phyloP scores from a whole-genome alignment of 2,329 filamentous ascomycete genomes.

The Pseudopithomyces maydicus region DNA sequence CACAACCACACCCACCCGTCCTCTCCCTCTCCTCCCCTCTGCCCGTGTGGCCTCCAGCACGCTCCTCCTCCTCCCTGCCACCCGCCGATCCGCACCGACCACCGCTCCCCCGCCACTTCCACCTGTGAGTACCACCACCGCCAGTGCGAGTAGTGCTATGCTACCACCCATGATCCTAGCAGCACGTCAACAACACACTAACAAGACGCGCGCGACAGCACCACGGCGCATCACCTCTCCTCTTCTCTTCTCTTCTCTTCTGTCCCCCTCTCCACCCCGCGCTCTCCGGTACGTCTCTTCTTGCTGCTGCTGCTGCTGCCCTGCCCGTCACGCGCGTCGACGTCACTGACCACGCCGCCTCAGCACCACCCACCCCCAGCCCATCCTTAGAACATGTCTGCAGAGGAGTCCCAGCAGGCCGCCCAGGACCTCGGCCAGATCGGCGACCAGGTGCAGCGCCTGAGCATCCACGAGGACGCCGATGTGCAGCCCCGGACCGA shows the following conservation, averaged over 20 bases:
- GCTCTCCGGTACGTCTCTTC: conserved; percentile 23
- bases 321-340: conserved; percentile 21
- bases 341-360: conserved; percentile 32
- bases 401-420: conserved; percentile 44
- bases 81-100: conserved; percentile 34
- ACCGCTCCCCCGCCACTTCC: conserved; percentile 42
- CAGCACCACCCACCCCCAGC: conserved; percentile 30
- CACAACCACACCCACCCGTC: conserved; percentile 19
- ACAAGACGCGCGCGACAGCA: conserved; percentile 24
- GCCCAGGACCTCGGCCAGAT: conserved; percentile 44
- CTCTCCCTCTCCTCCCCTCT: conserved; percentile 21
- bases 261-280: conserved; percentile 7
- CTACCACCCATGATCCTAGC: conserved; percentile 14
- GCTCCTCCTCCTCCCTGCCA: conserved; percentile 17
- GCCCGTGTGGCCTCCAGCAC: conserved; percentile 17
- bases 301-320: neutral
- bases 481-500: conserved; percentile 88
- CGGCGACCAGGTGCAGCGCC: conserved; percentile 48
- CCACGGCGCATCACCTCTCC: conserved; percentile 13
- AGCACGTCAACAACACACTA: conserved; percentile 28
- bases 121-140: conserved; percentile 15
- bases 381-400: conserved; percentile 49
- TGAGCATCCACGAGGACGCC: conserved; percentile 62
- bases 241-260: conserved; percentile 13
- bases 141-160: conserved; percentile 28